Percentiles rank a stretch among this genome's conserved stretches.
phyloP scores from a whole-genome alignment of 2,329 filamentous ascomycete genomes.

The Neofusicoccum sp. region DNA sequence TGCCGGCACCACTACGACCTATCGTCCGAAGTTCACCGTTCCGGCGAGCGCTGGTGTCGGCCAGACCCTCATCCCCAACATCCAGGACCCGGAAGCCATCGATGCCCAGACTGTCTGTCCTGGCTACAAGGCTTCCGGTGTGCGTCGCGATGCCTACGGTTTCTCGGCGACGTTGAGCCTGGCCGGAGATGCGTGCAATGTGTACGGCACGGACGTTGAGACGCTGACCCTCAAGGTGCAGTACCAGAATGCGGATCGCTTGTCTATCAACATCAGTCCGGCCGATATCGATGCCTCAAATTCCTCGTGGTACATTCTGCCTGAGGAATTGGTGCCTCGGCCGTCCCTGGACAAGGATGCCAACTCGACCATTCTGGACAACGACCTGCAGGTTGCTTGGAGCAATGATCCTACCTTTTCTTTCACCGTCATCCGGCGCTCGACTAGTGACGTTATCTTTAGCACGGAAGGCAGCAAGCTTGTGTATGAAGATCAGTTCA shows the following conservation, averaged over 20 bases:
- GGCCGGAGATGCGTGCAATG: slow-evolving; percentile 62
- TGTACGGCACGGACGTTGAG: slow-evolving; percentile 73
- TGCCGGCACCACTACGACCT: slow-evolving; percentile 31
- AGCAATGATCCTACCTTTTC: slow-evolving; percentile 58
- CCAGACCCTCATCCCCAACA: slow-evolving; percentile 55
- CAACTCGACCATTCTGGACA: slow-evolving; percentile 39
- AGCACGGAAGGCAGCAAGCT: slow-evolving; percentile 62
- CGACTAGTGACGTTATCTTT: slow-evolving; percentile 65
- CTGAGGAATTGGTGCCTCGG: slow-evolving; percentile 61
- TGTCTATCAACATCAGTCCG: slow-evolving; percentile 70
- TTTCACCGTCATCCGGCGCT: slow-evolving; percentile 57
- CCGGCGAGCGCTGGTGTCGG: slow-evolving; percentile 36
- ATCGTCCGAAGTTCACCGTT: slow-evolving; percentile 36
- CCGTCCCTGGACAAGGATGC: slow-evolving; percentile 49
- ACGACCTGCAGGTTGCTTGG: slow-evolving; percentile 54
- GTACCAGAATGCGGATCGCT: slow-evolving; percentile 62
- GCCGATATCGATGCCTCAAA: slow-evolving; percentile 62
- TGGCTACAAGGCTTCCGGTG: slow-evolving; percentile 55
- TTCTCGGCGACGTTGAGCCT: slow-evolving; percentile 53
- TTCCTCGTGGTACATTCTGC: slow-evolving; percentile 64
- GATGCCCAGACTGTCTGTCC: slow-evolving; percentile 64
- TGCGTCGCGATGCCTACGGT: slow-evolving; percentile 47
- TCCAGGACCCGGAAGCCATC: slow-evolving; percentile 62
- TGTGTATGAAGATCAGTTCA: slow-evolving; percentile 75
- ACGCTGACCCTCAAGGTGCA: slow-evolving; percentile 65